These are phyloP conservation scores for Castanospermum australe DNA, from an alignment of 306 rosid genomes.

Conservation along the genomic window DNA sequence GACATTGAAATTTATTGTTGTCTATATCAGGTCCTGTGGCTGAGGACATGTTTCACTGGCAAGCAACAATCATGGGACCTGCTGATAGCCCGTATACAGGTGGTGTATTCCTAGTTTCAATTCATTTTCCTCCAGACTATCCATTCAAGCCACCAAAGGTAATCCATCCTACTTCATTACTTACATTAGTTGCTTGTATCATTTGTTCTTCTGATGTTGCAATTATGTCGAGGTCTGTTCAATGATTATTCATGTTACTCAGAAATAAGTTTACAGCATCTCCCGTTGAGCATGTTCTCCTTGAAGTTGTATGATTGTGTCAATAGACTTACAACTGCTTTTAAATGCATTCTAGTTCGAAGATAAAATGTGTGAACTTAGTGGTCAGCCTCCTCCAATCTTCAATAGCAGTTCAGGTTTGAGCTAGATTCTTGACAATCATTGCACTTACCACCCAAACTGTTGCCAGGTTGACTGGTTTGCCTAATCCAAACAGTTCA, in stretches of 20 bases:
- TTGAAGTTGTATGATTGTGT: slow-evolving; percentile 11
- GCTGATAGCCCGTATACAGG: slow-evolving; percentile 80
- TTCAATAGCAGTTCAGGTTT: background rate
- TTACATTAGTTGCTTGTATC: background rate
- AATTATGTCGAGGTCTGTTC: background rate
- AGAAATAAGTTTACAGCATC: background rate
- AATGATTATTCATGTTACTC: background rate
- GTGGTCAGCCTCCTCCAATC: background rate
- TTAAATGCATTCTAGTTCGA: background rate
- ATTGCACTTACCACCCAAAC: background rate
- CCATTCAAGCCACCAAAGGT: slow-evolving; percentile 97
- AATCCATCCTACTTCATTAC: background rate
- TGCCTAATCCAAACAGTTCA: background rate
- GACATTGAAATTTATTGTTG: background rate
- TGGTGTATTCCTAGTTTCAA: slow-evolving; percentile 79
- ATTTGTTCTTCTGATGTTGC: background rate
- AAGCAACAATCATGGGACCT: slow-evolving; percentile 92
- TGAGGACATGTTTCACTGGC: slow-evolving; percentile 96
- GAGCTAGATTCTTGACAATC: background rate
- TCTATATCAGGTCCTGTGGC: slow-evolving; percentile 79
- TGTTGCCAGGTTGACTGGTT: background rate
- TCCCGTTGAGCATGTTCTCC: background rate
- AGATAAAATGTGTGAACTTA: background rate
- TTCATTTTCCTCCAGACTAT: slow-evolving; percentile 87
- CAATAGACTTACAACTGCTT: background rate